Percentiles rank a stretch among this genome's conserved stretches.
These are phyloP conservation scores for Acacia confusa DNA, from an alignment of 306 rosid genomes.

Conservation along the genomic window DNA sequence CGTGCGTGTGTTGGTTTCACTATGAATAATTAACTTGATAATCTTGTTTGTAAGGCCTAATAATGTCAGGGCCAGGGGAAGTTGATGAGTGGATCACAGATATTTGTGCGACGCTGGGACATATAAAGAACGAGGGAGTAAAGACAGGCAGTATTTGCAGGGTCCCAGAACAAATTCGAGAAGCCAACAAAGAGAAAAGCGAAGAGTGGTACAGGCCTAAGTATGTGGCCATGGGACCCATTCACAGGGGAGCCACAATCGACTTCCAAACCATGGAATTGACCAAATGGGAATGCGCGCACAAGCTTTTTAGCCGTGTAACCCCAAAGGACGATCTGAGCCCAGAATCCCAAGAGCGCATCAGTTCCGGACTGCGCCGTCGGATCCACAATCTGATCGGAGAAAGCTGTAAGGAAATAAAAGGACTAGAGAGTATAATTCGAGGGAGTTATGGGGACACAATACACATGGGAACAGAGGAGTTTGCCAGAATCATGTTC, in stretches of 20 bases:
- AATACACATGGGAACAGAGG: neutral
- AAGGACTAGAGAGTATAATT: neutral
- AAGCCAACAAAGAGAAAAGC: neutral
- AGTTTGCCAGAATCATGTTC: neutral
- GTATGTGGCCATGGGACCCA: neutral
- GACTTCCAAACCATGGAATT: neutral
- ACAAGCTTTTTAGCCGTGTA: no score
- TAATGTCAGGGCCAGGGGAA: neutral
- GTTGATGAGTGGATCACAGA: constrained; percentile 2
- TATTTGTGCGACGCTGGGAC: neutral
- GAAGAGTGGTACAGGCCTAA: neutral
- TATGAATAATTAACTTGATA: neutral
- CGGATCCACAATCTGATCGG: no score
- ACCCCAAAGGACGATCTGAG: no score
- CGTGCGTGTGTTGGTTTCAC: no score
- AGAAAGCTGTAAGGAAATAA: no score
- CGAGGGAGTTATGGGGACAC: neutral
- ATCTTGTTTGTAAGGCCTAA: neutral
- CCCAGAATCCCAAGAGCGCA: no score
- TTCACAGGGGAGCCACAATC: neutral
- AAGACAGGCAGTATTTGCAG: constrained; percentile 29
- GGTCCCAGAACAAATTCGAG: constrained; percentile 22
- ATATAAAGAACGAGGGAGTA: constrained; percentile 1
- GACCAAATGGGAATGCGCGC: neutral
- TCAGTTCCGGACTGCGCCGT: no score